Evolutionary conservation across 192 early-diverging fungal species (phyloP).

Genomic region (Entomortierella beljakovae): DNA sequence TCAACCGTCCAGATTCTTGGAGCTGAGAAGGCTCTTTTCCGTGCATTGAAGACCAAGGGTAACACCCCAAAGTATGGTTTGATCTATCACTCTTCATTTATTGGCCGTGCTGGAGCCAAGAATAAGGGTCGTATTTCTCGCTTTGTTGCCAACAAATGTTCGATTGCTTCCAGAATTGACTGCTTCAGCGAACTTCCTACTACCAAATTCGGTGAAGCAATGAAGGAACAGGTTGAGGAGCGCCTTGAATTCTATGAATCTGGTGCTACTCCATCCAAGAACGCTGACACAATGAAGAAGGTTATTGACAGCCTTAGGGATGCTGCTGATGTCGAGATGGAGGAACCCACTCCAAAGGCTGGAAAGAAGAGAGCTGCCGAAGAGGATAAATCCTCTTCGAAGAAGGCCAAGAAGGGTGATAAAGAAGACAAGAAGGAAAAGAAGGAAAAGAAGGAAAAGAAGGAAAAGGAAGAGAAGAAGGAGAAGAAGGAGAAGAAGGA

Average conservation of each 20-base stretch:
- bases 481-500: constrained; percentile 59
- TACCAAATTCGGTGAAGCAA: constrained; percentile 91
- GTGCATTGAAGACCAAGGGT: constrained; percentile 95
- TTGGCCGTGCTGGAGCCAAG: constrained; percentile 95
- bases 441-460: constrained; percentile 65
- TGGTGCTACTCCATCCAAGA: constrained; percentile 88
- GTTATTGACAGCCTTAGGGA: constrained; percentile 74
- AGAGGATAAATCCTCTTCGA: constrained; percentile 60
- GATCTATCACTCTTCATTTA: constrained; percentile 96
- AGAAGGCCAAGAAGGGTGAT: constrained; percentile 68
- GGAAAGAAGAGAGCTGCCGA: constrained; percentile 67
- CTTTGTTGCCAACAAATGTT: constrained; percentile 98
- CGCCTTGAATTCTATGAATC: constrained; percentile 95
- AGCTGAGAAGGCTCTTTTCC: constrained; percentile 98
- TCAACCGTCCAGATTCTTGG: constrained; percentile 98
- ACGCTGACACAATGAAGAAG: constrained; percentile 94
- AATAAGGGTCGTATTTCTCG: constrained; percentile 99
- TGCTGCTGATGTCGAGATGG: constrained; percentile 68
- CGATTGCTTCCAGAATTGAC: constrained; percentile 97
- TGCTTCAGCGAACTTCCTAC: constrained; percentile 93
- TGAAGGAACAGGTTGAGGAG: constrained; percentile 96
- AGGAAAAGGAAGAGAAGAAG: constrained; percentile 68
- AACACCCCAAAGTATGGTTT: constrained; percentile 99
- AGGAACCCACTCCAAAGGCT: constrained; percentile 39
- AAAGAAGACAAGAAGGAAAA: constrained; percentile 71